Evolutionary conservation across 331 rosid species (phyloP).

Genomic region (Phaseolus coccineus): DNA sequence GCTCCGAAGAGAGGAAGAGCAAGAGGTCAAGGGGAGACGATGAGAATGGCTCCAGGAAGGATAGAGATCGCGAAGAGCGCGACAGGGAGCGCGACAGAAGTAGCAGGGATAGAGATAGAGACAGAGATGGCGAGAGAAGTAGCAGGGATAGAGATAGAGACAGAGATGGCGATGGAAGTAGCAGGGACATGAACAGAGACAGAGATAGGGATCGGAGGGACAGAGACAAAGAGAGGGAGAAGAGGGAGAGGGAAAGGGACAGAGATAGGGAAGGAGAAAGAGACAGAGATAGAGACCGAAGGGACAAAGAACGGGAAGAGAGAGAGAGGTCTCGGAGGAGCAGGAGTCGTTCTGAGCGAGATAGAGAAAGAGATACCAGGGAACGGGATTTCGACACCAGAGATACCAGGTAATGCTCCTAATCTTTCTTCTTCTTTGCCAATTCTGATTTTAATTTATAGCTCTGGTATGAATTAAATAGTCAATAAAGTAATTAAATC

Average conservation of each 20-base stretch:
- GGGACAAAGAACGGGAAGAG: constrained; percentile 36
- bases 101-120: constrained; percentile 59
- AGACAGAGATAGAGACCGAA: constrained; percentile 56
- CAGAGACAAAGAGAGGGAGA: constrained; percentile 35
- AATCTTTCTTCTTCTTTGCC: neutral
- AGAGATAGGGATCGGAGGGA: constrained; percentile 32
- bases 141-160: constrained; percentile 41
- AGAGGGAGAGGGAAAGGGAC: constrained; percentile 40
- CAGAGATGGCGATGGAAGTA: constrained; percentile 40
- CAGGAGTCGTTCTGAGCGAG: constrained; percentile 47
- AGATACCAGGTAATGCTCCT: constrained; percentile 68
- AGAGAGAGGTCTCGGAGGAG: constrained; percentile 52
- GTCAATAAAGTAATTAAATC: neutral
- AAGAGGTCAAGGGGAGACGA: constrained; percentile 68
- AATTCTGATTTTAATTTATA: neutral
- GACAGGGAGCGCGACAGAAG: constrained; percentile 67
- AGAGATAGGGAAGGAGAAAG: constrained; percentile 37
- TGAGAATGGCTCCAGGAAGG: constrained; percentile 76
- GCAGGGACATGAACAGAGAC: neutral
- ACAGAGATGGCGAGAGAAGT: constrained; percentile 46
- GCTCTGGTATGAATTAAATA: neutral
- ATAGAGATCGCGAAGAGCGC: constrained; percentile 68
- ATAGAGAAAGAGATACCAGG: constrained; percentile 37
- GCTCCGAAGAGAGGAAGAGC: constrained; percentile 58
- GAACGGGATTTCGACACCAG: constrained; percentile 75